Evolutionary conservation across 2,329 filamentous ascomycete species (phyloP), one percentile per base, ranked within the genome.

Genomic region (Apiospora hydei): DNA sequence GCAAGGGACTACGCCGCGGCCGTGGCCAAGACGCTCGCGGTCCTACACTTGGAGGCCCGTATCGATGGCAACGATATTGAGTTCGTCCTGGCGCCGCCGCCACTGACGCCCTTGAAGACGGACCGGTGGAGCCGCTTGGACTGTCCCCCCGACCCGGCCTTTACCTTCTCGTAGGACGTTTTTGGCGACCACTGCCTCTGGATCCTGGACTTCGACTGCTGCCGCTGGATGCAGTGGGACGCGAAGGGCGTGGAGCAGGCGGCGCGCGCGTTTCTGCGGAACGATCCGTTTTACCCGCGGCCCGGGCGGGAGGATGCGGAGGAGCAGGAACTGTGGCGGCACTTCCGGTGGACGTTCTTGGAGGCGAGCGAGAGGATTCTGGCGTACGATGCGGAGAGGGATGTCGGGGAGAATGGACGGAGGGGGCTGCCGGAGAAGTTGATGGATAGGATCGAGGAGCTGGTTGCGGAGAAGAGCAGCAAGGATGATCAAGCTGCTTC

Each of bases 31-130:
- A 81, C 84, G 0, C 81, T 90, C 0, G 87, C 88, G 0, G 79
- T 85, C 3, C 78, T 90, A 69, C 84, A 88, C 72, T 90, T 86
- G 87, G 66, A 75, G 1, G 84, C 81, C 0, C 73, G 78, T 14
- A 76, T 88, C 0, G 87, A 90, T 73, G 88, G 83, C 0, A 85
- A 85, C 47, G 88, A 89, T 66, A 82, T 90, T 2, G 87, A 90
- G 68, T 90, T 89, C 74, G 88, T 90, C 0, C 82, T 90, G 2
- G 84, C 77, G 10, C 75, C 73, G 1, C 69, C 73, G 26, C 73
- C 77, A 77, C 53, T 61, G 1, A 5, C 46, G 4, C 18, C 46
- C 1, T 47, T 18, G 18, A n/a, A n/a, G 6, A 18, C 16, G 1
- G 18, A 47, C 8, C 24, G n/a, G 30, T 38, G 34, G 34, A 38